Percentiles rank a stretch among this genome's conserved stretches.
phyloP scores from a whole-genome alignment of 495 filamentous ascomycete species.

The Chaetomium cochliodes region DNA sequence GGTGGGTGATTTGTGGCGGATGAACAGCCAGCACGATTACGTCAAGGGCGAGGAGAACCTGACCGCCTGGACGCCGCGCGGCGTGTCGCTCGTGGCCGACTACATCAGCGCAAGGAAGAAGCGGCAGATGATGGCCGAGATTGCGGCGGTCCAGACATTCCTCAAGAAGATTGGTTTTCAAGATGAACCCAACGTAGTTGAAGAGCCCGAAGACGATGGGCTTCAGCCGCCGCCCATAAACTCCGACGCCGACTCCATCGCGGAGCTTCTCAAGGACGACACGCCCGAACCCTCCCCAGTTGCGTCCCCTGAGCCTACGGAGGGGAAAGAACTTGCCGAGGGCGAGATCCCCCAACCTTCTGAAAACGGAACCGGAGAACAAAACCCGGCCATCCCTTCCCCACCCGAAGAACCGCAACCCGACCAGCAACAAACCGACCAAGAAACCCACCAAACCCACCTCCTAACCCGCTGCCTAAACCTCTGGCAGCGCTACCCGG shows the following conservation, averaged over 20 bases:
- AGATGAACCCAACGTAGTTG: slow-evolving; percentile 29
- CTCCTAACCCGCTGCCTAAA: slow-evolving; percentile 70
- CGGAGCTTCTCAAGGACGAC: slow-evolving; percentile 48
- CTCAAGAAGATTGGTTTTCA: slow-evolving; percentile 52
- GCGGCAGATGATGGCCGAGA: slow-evolving; percentile 67
- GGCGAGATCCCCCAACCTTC: background rate
- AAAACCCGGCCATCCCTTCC: background rate
- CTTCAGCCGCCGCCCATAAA: slow-evolving; percentile 24
- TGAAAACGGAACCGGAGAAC: background rate
- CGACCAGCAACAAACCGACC: slow-evolving; percentile 29
- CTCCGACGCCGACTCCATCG: slow-evolving; percentile 42
- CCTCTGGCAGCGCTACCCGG: slow-evolving; percentile 76
- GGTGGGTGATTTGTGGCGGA: slow-evolving; percentile 90
- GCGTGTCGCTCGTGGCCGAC: slow-evolving; percentile 82
- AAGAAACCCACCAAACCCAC: slow-evolving; percentile 51
- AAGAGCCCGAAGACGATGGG: slow-evolving; percentile 27
- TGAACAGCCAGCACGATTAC: slow-evolving; percentile 92
- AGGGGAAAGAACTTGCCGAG: no score
- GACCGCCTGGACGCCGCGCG: slow-evolving; percentile 79
- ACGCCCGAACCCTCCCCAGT: slow-evolving; percentile 19
- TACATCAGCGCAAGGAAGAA: slow-evolving; percentile 70
- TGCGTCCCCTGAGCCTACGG: background rate
- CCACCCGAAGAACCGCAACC: slow-evolving; percentile 12
- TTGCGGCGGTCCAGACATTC: slow-evolving; percentile 73
- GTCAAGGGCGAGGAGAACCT: slow-evolving; percentile 92